Evolutionary conservation across 768 basidiomycete species (phyloP), one percentile per base, ranked within the genome.

Genomic region (Psilocybe cyanescens): DNA sequence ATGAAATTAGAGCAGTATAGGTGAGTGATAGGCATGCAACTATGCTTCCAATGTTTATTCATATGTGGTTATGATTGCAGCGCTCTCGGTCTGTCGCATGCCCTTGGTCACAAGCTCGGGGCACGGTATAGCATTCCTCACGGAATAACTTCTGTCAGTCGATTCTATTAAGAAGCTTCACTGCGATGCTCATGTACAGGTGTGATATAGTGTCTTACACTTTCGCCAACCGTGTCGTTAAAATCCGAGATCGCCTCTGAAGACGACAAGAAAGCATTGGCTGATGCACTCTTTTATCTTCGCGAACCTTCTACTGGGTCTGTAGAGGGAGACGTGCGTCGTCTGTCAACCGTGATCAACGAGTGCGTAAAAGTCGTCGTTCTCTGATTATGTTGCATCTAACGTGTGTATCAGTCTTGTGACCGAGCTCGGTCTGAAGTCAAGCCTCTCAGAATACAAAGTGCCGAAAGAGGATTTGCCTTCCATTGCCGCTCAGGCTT

Each of bases 81-180:
- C 67, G 74, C 89, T 4, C 68, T 90, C n/a, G 91, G 91, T 29
- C 77, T 92, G 17, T 92, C 91, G 29, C 92, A 94, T 72, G 76
- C 86, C 2, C 79, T 94, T 4, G 90, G 91, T 4, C 89, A 92
- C 71, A 86, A 81, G 67, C 80, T 91, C 9, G 91, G 91, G 3
- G 90, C 90, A 16, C 77, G 78, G 46, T 94, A 92, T 68, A 75
- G 79, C 55, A 92, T 94, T 58, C 89, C 91, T 19, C 91, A 94
- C 70, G 92, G 92, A 8, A 89, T 92, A 63, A 92, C 92, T 3
- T 92, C 91, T n/a, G 90, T 90, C 63, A 73, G 85, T 65, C 8
- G 9, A 44, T 68, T 8, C 5, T 49, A 12, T 16, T 49, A 59
- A 51, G 44, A 49, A 55, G 51, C 47, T 67, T 35, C 31, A 19